Evolutionary conservation across 108 stramenopile species (phyloP).

Genomic region (Heterococcus sp.): DNA sequence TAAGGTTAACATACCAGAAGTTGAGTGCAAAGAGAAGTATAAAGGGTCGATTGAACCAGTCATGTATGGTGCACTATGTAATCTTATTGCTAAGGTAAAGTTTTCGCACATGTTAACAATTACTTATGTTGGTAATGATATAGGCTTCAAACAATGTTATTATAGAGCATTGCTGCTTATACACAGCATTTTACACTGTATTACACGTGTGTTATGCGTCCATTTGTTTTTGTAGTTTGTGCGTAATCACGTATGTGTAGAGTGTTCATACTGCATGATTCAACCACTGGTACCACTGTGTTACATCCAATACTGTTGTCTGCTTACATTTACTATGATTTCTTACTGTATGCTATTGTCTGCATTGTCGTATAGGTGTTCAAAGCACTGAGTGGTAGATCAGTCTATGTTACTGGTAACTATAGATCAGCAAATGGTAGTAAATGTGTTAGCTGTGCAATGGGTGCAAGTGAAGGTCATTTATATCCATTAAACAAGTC

Average conservation of each 20-base stretch:
- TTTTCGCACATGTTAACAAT: no score
- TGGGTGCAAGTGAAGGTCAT: constrained; percentile 85
- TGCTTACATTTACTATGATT: background rate
- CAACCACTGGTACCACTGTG: no score
- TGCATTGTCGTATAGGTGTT: constrained; percentile 63
- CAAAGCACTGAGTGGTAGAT: constrained; percentile 91
- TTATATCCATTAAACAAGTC: constrained; percentile 96
- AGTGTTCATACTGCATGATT: no score
- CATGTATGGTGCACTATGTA: constrained; percentile 85
- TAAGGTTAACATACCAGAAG: constrained; percentile 80
- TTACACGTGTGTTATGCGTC: no score
- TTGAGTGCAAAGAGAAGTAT: constrained; percentile 85
- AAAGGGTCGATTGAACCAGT: constrained; percentile 61
- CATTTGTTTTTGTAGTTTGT: no score
- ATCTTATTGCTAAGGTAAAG: constrained; percentile 84
- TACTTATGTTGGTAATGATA: no score
- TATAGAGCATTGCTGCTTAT: no score
- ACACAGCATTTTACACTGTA: no score
- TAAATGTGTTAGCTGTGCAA: constrained; percentile 60
- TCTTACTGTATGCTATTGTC: background rate
- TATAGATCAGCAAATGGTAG: constrained; percentile 79
- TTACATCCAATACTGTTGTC: no score
- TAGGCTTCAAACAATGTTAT: no score
- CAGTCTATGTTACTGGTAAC: constrained; percentile 91
- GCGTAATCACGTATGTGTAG: no score